Base-by-base conservation (phyloP, 768 basidiomycete genomes). In the Hygrophoropsis aurantiaca region DNA sequence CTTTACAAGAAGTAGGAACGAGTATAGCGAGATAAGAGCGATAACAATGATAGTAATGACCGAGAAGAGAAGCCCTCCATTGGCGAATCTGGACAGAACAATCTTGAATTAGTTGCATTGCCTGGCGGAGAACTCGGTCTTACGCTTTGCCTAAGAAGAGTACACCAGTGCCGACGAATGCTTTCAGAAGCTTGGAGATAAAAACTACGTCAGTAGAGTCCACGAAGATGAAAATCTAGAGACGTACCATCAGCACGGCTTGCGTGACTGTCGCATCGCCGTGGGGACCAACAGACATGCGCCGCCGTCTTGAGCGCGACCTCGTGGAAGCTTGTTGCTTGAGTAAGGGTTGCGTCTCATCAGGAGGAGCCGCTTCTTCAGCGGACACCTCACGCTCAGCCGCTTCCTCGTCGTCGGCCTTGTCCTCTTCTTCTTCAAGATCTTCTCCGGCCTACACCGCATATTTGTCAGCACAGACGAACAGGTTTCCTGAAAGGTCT, bases 121-220 rank as follows among this genome's bases (percentile, higher is more conserved):
- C n/a, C 24, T 15, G 11, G 40, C 16, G 8, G 20, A 54, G 40
- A 40, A 19, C 13, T 26, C 15, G 19, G 2, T 69, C 88, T 58
- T 65, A 93, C 87, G 85, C 97, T 71, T 91, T 95, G 42, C 93
- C 97, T 21, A 99, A 78, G 72, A 99, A 98, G 27, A 99, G 65
- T 9, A 99, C 87, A 13, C 95, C 95, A 11, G 95, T 97, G 18
- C 95, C 95, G 39, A 98, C 84, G 58, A 98, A 98, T 1, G 88
- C 83, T 68, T 97, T 97, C 49, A 97, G 70, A 45, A 98, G 69
- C 91, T 94, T 55, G 10, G 32, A 50, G 33, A n/a, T 15, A 24
- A n/a, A 26, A 25, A 42, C 21, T 19, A 45, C 10, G 15, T 10
- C 3, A 21, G 39, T 51, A 24, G 40, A 20, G 34, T 49, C 42